Evolutionary conservation across 345 rosid genomes (phyloP).

Genomic region (Bretschneidera sinensis): DNA sequence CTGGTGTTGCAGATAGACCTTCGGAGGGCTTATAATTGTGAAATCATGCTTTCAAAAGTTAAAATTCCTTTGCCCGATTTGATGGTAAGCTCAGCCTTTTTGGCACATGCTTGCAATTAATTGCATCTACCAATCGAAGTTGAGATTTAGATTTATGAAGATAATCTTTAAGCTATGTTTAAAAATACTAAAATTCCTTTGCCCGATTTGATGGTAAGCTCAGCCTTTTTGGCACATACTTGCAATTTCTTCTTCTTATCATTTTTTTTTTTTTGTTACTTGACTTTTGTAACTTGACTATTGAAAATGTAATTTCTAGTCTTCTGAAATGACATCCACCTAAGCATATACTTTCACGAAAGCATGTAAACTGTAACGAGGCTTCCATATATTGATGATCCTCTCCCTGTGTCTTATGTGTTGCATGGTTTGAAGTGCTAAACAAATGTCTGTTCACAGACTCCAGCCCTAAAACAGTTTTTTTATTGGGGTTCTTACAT

Average conservation of each 20-base stretch:
- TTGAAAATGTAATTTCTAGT: too few relatives aligned
- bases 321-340: too few relatives aligned
- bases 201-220: slow-evolving; percentile 58
- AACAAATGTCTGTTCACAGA: not conserved
- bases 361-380: too few relatives aligned
- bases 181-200: slow-evolving; percentile 25
- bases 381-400: too few relatives aligned
- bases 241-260: slow-evolving; percentile 10
- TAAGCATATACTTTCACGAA: too few relatives aligned
- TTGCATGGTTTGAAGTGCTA: too few relatives aligned
- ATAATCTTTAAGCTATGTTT: too few relatives aligned
- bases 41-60: slow-evolving; percentile 82
- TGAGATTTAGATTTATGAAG: not conserved
- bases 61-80: slow-evolving; percentile 72
- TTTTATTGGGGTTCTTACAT: slow-evolving; percentile 11
- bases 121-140: slow-evolving; percentile 2
- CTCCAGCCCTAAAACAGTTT: slow-evolving; percentile 9
- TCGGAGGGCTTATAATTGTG: slow-evolving; percentile 79
- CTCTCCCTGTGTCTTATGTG: too few relatives aligned
- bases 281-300: too few relatives aligned
- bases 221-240: slow-evolving; percentile 7
- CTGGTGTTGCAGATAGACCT: slow-evolving; percentile 68
- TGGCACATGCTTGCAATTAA: slow-evolving; percentile 11
- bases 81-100: slow-evolving; percentile 47
- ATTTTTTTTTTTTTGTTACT: too few relatives aligned